Conservation (phyloP, 2,329 filamentous ascomycete species). For the Monosporascus sp. region DNA sequence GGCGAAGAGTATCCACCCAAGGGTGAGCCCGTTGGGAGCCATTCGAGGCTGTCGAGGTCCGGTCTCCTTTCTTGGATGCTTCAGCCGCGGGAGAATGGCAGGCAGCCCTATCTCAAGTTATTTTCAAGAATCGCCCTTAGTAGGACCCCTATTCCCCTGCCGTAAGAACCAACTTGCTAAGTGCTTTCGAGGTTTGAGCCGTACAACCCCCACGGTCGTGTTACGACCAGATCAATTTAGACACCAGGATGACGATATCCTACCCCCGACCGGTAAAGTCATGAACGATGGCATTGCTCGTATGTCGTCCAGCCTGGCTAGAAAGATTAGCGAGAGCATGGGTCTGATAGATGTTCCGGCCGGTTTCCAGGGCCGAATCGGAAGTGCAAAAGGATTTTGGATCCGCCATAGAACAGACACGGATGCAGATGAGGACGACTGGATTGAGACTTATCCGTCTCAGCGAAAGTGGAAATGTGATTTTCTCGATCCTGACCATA, state of each 20-base stretch:
- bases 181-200: constrained; percentile 42
- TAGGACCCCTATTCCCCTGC: constrained; percentile 21
- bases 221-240: constrained; percentile 43
- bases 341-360: constrained; percentile 52
- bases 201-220: constrained; percentile 40
- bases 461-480: constrained; percentile 64
- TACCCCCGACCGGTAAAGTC: constrained; percentile 35
- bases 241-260: constrained; percentile 31
- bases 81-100: constrained; percentile 36
- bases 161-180: constrained; percentile 5
- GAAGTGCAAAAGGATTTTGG: constrained; percentile 73
- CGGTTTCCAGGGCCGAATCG: constrained; percentile 65
- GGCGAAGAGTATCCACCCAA: constrained; percentile 22
- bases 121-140: constrained; percentile 54
- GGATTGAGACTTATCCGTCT: constrained; percentile 63
- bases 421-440: constrained; percentile 36
- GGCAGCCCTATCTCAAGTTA: constrained; percentile 47
- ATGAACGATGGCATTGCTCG: constrained; percentile 65
- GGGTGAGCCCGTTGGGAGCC: constrained; percentile 13
- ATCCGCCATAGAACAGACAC: constrained; percentile 49
- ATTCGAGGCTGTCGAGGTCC: constrained; percentile 28
- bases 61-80: constrained; percentile 50
- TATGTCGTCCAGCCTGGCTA: constrained; percentile 58
- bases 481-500: constrained; percentile 40
- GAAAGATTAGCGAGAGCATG: constrained; percentile 44